These are phyloP conservation scores for Aspergillus brunneoviolaceus DNA, from an alignment of 2,329 filamentous ascomycete genomes.

Conservation along the genomic window DNA sequence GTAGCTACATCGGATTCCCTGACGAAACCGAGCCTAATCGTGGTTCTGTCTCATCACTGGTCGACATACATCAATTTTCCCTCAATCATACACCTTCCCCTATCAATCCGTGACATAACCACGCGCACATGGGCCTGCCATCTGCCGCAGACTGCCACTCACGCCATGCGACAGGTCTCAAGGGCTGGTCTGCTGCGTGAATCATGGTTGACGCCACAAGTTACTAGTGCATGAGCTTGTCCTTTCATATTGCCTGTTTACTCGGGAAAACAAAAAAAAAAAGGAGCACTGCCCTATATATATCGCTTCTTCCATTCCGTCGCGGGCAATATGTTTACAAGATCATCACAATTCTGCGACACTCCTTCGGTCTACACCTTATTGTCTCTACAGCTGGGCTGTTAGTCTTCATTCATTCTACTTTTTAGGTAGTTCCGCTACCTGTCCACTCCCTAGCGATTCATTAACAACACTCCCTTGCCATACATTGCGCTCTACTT, in stretches of 20 bases:
- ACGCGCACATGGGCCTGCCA: conserved; percentile 2
- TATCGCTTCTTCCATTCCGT: not conserved
- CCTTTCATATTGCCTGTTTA: not conserved
- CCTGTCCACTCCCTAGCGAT: not conserved
- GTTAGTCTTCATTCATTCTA: not conserved
- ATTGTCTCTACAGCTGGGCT: not conserved
- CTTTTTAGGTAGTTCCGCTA: not conserved
- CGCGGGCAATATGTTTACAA: not conserved
- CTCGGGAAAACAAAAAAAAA: not conserved
- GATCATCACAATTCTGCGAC: not conserved
- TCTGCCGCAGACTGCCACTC: not conserved
- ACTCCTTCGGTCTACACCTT: conserved; percentile 2
- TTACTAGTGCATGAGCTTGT: conserved; percentile 9
- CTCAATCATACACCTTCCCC: not conserved
- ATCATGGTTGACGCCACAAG: conserved; percentile 23
- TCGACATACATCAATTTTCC: not conserved
- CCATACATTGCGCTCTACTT: conserved; percentile 7
- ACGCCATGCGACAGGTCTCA: not conserved
- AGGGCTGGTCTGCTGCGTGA: conserved; percentile 28
- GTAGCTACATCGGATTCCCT: not conserved
- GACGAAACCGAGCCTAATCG: not conserved
- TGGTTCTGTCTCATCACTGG: not conserved
- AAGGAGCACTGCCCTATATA: not conserved
- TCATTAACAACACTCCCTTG: not conserved
- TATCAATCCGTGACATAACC: not conserved